phyloP scores from a whole-genome alignment of 1,284 basidiomycete genomes.

The Sporisorium sorghi region DNA sequence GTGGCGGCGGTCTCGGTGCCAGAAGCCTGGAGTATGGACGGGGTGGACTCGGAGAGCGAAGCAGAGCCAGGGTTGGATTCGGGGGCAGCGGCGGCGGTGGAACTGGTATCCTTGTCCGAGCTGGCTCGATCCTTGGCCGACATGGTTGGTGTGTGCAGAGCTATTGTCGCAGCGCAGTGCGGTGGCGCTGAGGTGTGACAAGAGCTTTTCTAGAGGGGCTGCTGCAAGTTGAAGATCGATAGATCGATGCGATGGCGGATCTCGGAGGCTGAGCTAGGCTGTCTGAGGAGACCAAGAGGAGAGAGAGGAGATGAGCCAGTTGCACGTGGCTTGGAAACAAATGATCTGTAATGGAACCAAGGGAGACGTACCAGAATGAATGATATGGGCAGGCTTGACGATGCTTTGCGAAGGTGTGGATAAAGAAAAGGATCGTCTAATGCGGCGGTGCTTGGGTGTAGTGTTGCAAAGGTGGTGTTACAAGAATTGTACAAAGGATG shows the following conservation, averaged over 20 bases:
- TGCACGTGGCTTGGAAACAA: background rate
- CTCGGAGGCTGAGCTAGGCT: background rate
- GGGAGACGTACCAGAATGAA: slow-evolving; percentile 1
- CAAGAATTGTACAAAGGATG: slow-evolving; percentile 52
- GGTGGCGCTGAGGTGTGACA: background rate
- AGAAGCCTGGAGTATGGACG: slow-evolving; percentile 32
- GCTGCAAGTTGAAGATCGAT: background rate
- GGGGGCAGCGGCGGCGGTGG: slow-evolving; percentile 9
- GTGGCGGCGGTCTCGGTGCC: slow-evolving; percentile 31
- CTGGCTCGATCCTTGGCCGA: slow-evolving; percentile 20
- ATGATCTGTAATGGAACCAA: background rate
- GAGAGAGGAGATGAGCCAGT: background rate
- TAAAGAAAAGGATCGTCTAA: slow-evolving; percentile 18
- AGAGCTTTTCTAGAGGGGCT: background rate
- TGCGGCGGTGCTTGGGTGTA: slow-evolving; percentile 12
- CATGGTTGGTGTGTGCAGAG: slow-evolving; percentile 9
- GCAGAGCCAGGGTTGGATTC: slow-evolving; percentile 38
- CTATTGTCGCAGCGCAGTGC: background rate
- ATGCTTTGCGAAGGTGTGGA: background rate
- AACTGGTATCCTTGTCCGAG: slow-evolving; percentile 11
- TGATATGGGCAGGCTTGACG: background rate
- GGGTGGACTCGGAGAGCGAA: slow-evolving; percentile 49
- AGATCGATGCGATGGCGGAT: background rate
- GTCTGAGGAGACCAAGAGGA: background rate
- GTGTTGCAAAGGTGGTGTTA: slow-evolving; percentile 47